Percentiles rank a stretch among this genome's conserved stretches.
phyloP scores from a whole-genome alignment of 1,139 yeast species.

The Candida gigantensis region DNA sequence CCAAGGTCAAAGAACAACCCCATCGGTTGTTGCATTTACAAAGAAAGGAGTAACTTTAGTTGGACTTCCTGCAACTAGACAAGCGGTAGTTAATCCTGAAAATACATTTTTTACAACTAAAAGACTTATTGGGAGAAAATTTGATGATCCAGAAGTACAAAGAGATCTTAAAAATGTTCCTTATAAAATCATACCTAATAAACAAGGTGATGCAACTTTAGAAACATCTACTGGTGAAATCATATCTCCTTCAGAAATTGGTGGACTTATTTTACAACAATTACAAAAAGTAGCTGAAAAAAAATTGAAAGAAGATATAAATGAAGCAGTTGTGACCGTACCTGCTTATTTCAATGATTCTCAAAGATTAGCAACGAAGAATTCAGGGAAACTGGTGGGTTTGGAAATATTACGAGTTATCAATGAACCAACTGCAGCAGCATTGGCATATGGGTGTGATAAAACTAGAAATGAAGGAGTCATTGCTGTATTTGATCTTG shows the following conservation, averaged over 20 bases:
- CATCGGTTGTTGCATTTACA: constrained; percentile 65
- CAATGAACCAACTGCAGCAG: constrained; percentile 83
- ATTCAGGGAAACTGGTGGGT: constrained; percentile 68
- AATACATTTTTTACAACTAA: constrained; percentile 78
- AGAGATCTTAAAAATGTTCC: constrained; percentile 57
- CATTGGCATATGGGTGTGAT: constrained; percentile 74
- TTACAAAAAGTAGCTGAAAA: constrained; percentile 60
- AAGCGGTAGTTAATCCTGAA: constrained; percentile 61
- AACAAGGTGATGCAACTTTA: constrained; percentile 66
- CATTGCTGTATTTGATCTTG: constrained; percentile 77
- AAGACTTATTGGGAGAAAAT: constrained; percentile 69
- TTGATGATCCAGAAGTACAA: constrained; percentile 63
- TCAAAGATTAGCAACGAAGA: constrained; percentile 76
- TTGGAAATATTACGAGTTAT: constrained; percentile 67
- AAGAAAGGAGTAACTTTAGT: constrained; percentile 44
- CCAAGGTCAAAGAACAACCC: constrained; percentile 71
- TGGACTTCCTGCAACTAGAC: constrained; percentile 68
- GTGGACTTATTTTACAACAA: constrained; percentile 50
- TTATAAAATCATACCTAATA: constrained; percentile 52
- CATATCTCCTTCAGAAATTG: constrained; percentile 59
- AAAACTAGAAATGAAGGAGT: constrained; percentile 50
- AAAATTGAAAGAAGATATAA: constrained; percentile 33
- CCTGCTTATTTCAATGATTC: constrained; percentile 82
- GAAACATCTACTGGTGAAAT: constrained; percentile 35
- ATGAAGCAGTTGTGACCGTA: constrained; percentile 70